These are phyloP conservation scores for Septoria petroselini DNA, from an alignment of 2,329 filamentous ascomycete genomes.

Conservation along the genomic window DNA sequence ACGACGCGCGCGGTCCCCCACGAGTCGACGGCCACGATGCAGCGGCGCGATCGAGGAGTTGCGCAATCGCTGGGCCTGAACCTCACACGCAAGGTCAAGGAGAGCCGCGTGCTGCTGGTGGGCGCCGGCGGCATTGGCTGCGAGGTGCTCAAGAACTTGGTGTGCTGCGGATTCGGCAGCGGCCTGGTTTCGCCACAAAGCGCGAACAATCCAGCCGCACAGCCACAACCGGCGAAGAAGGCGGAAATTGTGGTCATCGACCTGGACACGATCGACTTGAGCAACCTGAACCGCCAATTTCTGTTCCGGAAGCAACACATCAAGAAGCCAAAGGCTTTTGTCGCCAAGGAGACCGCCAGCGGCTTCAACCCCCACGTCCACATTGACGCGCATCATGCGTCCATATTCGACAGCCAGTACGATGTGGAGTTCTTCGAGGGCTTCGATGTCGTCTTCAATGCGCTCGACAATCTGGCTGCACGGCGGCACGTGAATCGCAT, in stretches of 20 bases:
- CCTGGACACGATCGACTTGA: constrained; percentile 96
- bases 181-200: constrained; percentile 7
- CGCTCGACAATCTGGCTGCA: constrained; percentile 91
- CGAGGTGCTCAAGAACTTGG: constrained; percentile 94
- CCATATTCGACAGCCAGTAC: constrained; percentile 89
- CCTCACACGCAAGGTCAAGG: constrained; percentile 46
- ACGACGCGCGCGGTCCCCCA: background rate
- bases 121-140: constrained; percentile 97
- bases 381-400: constrained; percentile 85
- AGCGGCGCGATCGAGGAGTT: constrained; percentile 47
- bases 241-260: constrained; percentile 86
- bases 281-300: constrained; percentile 96
- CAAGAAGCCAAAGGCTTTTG: constrained; percentile 92
- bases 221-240: constrained; percentile 18
- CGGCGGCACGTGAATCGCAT: constrained; percentile 94
- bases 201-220: constrained; percentile 1
- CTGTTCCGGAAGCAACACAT: constrained; percentile 96
- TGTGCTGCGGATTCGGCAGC: constrained; percentile 77
- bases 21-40: constrained; percentile 38
- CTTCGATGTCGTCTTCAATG: constrained; percentile 91
- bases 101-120: constrained; percentile 69
- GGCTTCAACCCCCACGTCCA: constrained; percentile 86
- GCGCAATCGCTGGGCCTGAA: constrained; percentile 66
- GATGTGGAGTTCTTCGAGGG: constrained; percentile 80
- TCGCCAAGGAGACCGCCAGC: constrained; percentile 86